A percentile compares a stretch with the other conserved stretches of the same genome.
These are phyloP conservation scores for Hypoxylon sp. DNA, from an alignment of 2,329 filamentous ascomycete species.

Conservation along the genomic window DNA sequence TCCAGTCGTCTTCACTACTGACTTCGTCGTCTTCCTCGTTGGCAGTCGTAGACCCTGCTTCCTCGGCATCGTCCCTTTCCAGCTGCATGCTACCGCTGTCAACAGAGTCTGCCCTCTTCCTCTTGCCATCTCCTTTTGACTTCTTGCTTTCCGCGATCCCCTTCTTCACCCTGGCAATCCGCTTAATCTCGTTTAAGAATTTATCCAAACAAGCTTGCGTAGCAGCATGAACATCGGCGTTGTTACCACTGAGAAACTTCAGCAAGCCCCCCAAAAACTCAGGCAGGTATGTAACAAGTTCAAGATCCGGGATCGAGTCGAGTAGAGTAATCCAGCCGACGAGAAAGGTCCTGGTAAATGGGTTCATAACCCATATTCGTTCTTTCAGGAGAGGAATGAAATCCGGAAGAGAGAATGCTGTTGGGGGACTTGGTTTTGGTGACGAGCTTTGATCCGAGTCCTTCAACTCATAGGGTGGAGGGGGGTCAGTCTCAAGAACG, in stretches of 20 bases:
- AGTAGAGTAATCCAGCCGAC: slow-evolving; percentile 96
- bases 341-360: slow-evolving; percentile 93
- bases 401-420: slow-evolving; percentile 89
- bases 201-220: slow-evolving; percentile 91
- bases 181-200: slow-evolving; percentile 93
- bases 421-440: slow-evolving; percentile 71
- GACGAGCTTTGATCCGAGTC: slow-evolving; percentile 57
- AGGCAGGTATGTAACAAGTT: slow-evolving; percentile 92
- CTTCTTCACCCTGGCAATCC: slow-evolving; percentile 92
- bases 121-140: slow-evolving; percentile 75
- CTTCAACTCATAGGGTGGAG: slow-evolving; percentile 64
- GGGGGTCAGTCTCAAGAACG: slow-evolving; percentile 73
- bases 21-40: slow-evolving; percentile 70
- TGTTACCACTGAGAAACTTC: slow-evolving; percentile 92
- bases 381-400: slow-evolving; percentile 97
- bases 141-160: slow-evolving; percentile 90
- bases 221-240: slow-evolving; percentile 93
- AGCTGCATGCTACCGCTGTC: slow-evolving; percentile 75
- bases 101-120: slow-evolving; percentile 78
- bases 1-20: slow-evolving; percentile 90
- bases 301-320: slow-evolving; percentile 96
- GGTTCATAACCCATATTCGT: slow-evolving; percentile 92
- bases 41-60: slow-evolving; percentile 70
- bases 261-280: slow-evolving; percentile 92
- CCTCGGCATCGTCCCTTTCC: slow-evolving; percentile 72